These are phyloP conservation scores for Cordyceps cicadae DNA, from an alignment of 2,329 filamentous ascomycete genomes.

Conservation along the genomic window DNA sequence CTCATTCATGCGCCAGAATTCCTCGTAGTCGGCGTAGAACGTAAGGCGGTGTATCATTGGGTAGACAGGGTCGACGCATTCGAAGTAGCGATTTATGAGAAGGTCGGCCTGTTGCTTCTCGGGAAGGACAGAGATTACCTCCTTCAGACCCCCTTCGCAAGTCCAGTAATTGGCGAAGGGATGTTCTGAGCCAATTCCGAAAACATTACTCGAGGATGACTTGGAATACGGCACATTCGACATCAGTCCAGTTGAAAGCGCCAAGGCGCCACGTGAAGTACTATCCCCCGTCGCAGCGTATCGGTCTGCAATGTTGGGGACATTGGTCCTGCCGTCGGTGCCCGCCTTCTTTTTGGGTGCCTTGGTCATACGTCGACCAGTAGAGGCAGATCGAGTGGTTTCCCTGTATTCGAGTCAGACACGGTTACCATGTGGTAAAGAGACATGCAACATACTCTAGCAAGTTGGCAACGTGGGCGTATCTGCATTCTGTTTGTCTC, in stretches of 20 bases:
- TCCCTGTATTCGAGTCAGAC: conserved; percentile 35
- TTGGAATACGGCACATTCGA: conserved; percentile 66
- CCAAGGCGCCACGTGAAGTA: conserved; percentile 41
- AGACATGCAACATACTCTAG: conserved; percentile 51
- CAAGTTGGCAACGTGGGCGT: conserved; percentile 68
- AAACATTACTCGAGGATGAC: conserved; percentile 65
- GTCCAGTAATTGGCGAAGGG: conserved; percentile 84
- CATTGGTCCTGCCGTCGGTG: conserved; percentile 28
- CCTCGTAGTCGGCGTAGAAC: conserved; percentile 70
- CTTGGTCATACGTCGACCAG: conserved; percentile 48
- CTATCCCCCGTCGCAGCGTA: conserved; percentile 36
- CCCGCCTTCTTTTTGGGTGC: conserved; percentile 46
- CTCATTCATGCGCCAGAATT: conserved; percentile 59
- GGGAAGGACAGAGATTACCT: conserved; percentile 68
- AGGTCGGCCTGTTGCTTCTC: conserved; percentile 70
- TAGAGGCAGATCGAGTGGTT: conserved; percentile 45
- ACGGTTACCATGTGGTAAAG: neutral
- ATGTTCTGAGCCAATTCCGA: conserved; percentile 71
- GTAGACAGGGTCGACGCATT: conserved; percentile 70
- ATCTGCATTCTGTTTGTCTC: conserved; percentile 65
- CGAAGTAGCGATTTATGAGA: conserved; percentile 54
- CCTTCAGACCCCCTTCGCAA: conserved; percentile 63
- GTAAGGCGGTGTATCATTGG: conserved; percentile 69
- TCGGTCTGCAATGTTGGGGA: conserved; percentile 50
- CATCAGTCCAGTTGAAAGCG: conserved; percentile 52